Conservation (phyloP, 1,284 basidiomycete species). For the Chondrostereum purpureum region DNA sequence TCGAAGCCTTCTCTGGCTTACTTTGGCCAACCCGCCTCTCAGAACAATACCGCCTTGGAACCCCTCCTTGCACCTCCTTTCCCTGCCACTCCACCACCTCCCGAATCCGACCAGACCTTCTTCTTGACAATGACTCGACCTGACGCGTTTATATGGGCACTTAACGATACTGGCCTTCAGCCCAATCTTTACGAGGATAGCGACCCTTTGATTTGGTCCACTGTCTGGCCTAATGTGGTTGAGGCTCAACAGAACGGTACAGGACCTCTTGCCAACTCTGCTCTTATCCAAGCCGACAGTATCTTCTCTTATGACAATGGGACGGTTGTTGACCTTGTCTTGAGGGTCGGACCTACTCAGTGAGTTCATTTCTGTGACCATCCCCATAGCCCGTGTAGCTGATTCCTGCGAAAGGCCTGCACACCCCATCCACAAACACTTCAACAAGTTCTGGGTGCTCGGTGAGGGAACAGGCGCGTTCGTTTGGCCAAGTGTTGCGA, state of each 20-base stretch:
- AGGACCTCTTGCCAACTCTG: conserved; percentile 3
- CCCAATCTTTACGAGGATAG: conserved; percentile 4
- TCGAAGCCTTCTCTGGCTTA: conserved; percentile 5
- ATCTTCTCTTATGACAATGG: background rate
- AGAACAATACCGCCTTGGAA: conserved; percentile 1
- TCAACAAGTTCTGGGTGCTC: conserved; percentile 9
- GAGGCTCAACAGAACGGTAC: conserved; percentile 2
- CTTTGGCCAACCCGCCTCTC: conserved; percentile 1
- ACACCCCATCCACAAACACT: conserved; percentile 11
- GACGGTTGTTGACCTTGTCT: conserved; percentile 6
- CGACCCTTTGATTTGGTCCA: conserved; percentile 7
- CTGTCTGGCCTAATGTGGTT: conserved; percentile 3
- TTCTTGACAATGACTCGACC: conserved; percentile 9
- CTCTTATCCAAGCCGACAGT: conserved; percentile 3
- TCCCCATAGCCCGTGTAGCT: no score
- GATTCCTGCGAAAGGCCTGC: no score
- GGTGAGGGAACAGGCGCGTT: conserved; percentile 7
- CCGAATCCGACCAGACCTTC: conserved; percentile 1
- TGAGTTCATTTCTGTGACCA: no score
- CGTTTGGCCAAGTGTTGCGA: conserved; percentile 7
- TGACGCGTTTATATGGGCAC: conserved; percentile 6
- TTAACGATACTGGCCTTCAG: conserved; percentile 9
- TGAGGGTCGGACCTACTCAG: conserved; percentile 2
- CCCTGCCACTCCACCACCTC: conserved; percentile 5
- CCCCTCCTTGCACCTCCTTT: conserved; percentile 3